These are phyloP conservation scores for Babesia bigemina DNA, from an alignment of 169 alveolate species.

Conservation along the genomic window DNA sequence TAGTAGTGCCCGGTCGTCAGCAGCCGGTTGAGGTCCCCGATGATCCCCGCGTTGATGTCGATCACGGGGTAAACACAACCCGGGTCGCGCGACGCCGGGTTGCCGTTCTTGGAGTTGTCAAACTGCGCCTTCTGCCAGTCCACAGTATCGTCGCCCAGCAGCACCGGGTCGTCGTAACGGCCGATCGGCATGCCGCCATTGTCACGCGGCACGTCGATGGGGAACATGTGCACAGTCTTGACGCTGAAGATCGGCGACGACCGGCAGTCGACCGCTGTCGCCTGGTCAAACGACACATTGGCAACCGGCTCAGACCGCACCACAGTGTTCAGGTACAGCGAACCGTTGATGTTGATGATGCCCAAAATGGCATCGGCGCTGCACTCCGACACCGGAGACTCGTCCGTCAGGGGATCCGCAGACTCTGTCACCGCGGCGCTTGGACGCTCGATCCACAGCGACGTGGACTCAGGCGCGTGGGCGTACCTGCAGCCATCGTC, in stretches of 20 bases:
- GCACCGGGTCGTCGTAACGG: not conserved
- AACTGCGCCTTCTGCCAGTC: not conserved
- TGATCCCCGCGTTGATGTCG: constrained; percentile 20
- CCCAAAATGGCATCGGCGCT: constrained; percentile 54
- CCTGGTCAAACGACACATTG: constrained; percentile 28
- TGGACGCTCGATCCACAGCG: constrained; percentile 59
- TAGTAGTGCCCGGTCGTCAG: constrained; percentile 48
- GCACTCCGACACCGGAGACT: constrained; percentile 17
- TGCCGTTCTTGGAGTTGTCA: not conserved
- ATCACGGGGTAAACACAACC: not conserved
- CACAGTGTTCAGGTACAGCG: constrained; percentile 43
- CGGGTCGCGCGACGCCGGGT: not conserved
- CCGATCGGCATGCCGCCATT: not conserved
- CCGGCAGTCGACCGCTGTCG: constrained; percentile 13
- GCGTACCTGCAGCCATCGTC: constrained; percentile 12
- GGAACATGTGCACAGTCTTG: constrained; percentile 31
- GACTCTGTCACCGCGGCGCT: constrained; percentile 42
- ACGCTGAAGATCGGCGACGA: constrained; percentile 32
- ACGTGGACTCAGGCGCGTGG: not conserved
- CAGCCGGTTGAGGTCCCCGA: constrained; percentile 30
- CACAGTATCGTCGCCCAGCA: constrained; percentile 4
- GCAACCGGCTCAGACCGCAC: constrained; percentile 48
- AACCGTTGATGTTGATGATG: constrained; percentile 36
- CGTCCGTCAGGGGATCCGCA: constrained; percentile 28
- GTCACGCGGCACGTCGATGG: constrained; percentile 1